Conservation (phyloP, 495 filamentous ascomycete genomes). For the Lasiosphaeriaceae sp. region DNA sequence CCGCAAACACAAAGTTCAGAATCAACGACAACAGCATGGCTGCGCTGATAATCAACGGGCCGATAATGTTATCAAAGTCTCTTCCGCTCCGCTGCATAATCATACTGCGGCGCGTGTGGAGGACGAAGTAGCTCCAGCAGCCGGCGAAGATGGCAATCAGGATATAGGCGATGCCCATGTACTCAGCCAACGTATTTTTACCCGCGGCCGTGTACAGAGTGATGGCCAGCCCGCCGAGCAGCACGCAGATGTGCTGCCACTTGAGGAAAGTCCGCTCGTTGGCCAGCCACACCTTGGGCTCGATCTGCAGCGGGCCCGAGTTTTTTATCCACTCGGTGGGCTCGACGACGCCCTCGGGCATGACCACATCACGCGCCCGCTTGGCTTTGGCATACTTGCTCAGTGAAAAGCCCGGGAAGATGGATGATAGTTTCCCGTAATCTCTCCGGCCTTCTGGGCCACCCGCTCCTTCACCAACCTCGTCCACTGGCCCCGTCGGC, state of each 20-base stretch:
- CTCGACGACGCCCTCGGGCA: conserved; percentile 83
- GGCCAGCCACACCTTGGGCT: conserved; percentile 97
- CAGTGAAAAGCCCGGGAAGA: conserved; percentile 70
- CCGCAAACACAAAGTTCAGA: conserved; percentile 84
- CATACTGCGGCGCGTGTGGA: conserved; percentile 67
- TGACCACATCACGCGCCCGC: conserved; percentile 21
- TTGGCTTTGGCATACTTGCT: conserved; percentile 62
- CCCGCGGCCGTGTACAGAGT: conserved; percentile 86
- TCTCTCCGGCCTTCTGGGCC: conserved; percentile 25
- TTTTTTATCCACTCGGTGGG: conserved; percentile 90
- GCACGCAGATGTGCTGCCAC: conserved; percentile 89
- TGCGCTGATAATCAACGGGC: conserved; percentile 77
- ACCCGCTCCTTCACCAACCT: conserved; percentile 16
- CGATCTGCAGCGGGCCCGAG: conserved; percentile 80
- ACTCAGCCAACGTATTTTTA: conserved; percentile 60
- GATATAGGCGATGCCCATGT: conserved; percentile 76
- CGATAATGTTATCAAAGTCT: conserved; percentile 85
- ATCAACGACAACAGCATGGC: conserved; percentile 74
- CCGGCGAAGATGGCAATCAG: conserved; percentile 77
- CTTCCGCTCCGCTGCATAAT: conserved; percentile 80
- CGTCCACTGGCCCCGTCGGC: conserved; percentile 14
- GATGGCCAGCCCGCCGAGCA: conserved; percentile 77
- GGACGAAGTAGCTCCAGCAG: conserved; percentile 82
- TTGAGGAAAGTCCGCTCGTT: conserved; percentile 97
- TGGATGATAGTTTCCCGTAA: conserved; percentile 51